A percentile compares a stretch with the other conserved stretches of the same genome.
These are phyloP conservation scores for Sporothrix pseudoabietina DNA, from an alignment of 2,329 filamentous ascomycete genomes.

Conservation along the genomic window DNA sequence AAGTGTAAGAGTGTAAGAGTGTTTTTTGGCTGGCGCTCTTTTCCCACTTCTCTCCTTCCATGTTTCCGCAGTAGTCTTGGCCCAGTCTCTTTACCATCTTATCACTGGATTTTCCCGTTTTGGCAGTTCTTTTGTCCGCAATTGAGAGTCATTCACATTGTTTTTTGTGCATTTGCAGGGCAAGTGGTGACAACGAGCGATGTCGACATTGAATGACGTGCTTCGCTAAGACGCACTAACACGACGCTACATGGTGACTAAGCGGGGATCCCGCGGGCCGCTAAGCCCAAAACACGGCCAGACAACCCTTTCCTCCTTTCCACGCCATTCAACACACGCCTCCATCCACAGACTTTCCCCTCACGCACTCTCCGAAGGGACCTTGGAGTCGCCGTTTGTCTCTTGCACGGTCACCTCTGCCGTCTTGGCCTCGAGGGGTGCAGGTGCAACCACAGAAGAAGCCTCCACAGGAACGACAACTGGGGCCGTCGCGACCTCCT, in stretches of 20 bases:
- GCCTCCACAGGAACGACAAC: not conserved
- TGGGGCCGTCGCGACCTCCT: not conserved
- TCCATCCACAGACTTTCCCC: not conserved
- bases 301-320: not conserved
- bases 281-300: not conserved
- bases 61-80: not conserved
- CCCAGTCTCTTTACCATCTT: not conserved
- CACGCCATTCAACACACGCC: not conserved
- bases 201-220: constrained; percentile 24
- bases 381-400: constrained; percentile 14
- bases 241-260: constrained; percentile 4
- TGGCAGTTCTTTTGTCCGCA: not conserved
- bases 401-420: not conserved
- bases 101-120: not conserved
- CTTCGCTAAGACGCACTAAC: constrained; percentile 18
- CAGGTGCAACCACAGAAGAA: not conserved
- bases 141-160: not conserved
- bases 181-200: not conserved
- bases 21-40: not conserved
- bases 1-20: too few species aligned
- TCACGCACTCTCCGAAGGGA: not conserved
- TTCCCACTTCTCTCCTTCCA: not conserved
- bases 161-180: not conserved
- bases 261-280: not conserved
- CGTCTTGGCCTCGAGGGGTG: not conserved